A percentile compares a stretch with the other conserved stretches of the same genome.
These are phyloP conservation scores for Penicillium sp. DNA, from an alignment of 2,329 filamentous ascomycete species.

Conservation along the genomic window DNA sequence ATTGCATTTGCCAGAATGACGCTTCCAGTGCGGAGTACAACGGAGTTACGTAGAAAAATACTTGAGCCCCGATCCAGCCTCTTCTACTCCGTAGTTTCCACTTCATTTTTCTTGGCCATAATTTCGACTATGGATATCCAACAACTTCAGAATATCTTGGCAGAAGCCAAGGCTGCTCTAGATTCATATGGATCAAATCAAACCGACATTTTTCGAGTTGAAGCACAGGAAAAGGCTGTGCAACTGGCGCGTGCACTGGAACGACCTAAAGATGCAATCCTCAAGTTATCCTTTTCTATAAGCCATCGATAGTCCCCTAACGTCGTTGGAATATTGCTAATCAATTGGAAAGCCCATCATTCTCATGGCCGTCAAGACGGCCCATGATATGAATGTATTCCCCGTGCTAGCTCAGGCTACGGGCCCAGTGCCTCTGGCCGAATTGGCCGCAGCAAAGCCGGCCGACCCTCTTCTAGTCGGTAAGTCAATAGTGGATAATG, in stretches of 20 bases:
- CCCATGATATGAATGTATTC: slow-evolving; percentile 21
- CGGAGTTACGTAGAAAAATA: not conserved
- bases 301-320: not conserved
- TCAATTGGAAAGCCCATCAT: slow-evolving; percentile 11
- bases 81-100: not conserved
- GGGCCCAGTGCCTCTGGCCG: slow-evolving; percentile 9
- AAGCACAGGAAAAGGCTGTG: slow-evolving; percentile 17
- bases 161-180: slow-evolving; percentile 6
- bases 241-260: slow-evolving; percentile 19
- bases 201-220: slow-evolving; percentile 8
- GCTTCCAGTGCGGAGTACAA: too few relatives aligned
- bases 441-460: slow-evolving; percentile 20
- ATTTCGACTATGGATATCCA: slow-evolving; percentile 9
- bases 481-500: not conserved
- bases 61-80: not conserved
- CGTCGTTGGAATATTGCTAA: not conserved
- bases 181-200: slow-evolving; percentile 9
- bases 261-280: slow-evolving; percentile 18
- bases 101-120: not conserved
- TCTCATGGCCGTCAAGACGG: slow-evolving; percentile 21
- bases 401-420: slow-evolving; percentile 14
- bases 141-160: slow-evolving; percentile 8
- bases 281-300: slow-evolving; percentile 20
- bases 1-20: not conserved
- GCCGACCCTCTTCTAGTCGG: slow-evolving; percentile 26